Evolutionary conservation across 2,329 filamentous ascomycete species (phyloP), one percentile per base, ranked within the genome.

Genomic region (Trichoderma simmonsii): DNA sequence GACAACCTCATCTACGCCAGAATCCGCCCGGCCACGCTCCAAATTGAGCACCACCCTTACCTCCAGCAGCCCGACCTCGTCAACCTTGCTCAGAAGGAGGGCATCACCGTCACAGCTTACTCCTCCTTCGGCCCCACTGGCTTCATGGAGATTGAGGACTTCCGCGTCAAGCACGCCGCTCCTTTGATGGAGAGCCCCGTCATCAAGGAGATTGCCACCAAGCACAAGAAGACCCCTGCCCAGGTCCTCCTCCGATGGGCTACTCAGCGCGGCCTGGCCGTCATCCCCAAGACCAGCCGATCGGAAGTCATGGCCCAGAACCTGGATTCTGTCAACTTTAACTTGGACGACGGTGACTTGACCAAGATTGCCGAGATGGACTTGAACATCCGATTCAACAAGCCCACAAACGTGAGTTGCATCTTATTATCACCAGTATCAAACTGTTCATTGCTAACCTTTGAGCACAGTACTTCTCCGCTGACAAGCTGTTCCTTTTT

Each of bases 41-140:
- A 97, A 86, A 91, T 97, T 82, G 93, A 97, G 86, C 93, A 95
- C 85, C 94, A 97, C 87, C 93, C 93, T 30, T 96, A 95, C 87
- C 89, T 95, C 72, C 91, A 92, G 73, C 93, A 97, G 86, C 82
- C 85, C 73, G 87, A 90, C 69, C 88, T 97, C 67, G 81, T 96
- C 77, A 84, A 89, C 77, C 89, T 93, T 66, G 91, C 91, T 77
- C 86, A 92, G 84, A 83, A 85, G 69, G 87, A 94, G 83, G 89
- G 89, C 73, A 91, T 97, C 77, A 86, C 86, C 76, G 87, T 97
- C 71, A 96, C 93, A 4, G 93, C 92, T 65, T 97, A 96, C 86
- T 94, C 91, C 26, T 93, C 91, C 63, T 95, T 96, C 78, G 93
- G 93, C 51, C 92, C 93, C 30, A 87, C 92, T 78, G 90, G 88